Conservation (phyloP, 345 rosid genomes). For the Mercurialis annua region DNA sequence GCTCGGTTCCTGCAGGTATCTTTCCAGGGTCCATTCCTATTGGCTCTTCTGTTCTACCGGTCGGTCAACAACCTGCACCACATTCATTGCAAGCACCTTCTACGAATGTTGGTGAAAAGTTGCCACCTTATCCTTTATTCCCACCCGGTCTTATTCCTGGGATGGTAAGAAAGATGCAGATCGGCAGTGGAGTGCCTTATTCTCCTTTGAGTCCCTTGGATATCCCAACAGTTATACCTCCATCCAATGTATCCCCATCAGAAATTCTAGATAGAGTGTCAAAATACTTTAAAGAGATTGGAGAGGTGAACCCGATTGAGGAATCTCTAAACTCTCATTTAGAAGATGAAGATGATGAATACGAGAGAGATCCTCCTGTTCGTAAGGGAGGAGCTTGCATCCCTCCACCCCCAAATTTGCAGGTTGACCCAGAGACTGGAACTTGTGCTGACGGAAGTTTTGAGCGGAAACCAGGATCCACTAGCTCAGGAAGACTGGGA, state of each 20-base stretch:
- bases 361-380: constrained; percentile 56
- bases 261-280: constrained; percentile 82
- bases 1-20: constrained; percentile 44
- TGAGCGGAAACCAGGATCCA: constrained; percentile 60
- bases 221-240: constrained; percentile 87
- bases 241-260: constrained; percentile 71
- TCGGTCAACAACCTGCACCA: constrained; percentile 36
- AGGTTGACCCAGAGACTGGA: constrained; percentile 88
- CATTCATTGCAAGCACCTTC: constrained; percentile 30
- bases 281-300: constrained; percentile 85
- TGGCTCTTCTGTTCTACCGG: constrained; percentile 51
- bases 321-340: constrained; percentile 62
- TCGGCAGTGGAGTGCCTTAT: constrained; percentile 97
- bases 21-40: constrained; percentile 68
- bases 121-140: constrained; percentile 88
- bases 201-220: constrained; percentile 92
- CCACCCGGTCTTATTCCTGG: constrained; percentile 99
- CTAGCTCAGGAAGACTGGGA: constrained; percentile 75
- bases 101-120: constrained; percentile 55
- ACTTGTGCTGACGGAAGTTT: constrained; percentile 75
- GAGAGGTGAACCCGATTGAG: constrained; percentile 86
- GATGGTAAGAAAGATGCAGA: constrained; percentile 98
- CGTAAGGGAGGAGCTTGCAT: constrained; percentile 89
- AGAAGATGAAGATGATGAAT: constrained; percentile 62
- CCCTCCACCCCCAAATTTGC: constrained; percentile 89